A percentile compares a stretch with the other conserved stretches of the same genome.
phyloP scores from a whole-genome alignment of 2,329 filamentous ascomycete genomes.

The Grosmannia serpens region DNA sequence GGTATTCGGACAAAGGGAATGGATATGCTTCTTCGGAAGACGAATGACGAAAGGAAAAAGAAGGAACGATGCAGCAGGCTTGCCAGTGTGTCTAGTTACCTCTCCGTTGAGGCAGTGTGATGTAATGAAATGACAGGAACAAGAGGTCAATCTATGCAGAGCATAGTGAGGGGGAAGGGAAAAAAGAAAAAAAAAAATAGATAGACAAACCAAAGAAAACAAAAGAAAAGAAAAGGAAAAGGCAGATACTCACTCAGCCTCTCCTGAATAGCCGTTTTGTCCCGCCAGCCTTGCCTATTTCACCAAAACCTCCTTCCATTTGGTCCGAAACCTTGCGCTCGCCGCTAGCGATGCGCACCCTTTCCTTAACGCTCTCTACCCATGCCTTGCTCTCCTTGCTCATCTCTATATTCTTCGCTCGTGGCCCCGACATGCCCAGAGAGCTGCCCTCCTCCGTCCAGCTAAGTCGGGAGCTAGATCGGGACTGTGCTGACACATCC shows the following conservation, averaged over 20 bases:
- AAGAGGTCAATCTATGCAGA: not conserved
- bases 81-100: not conserved
- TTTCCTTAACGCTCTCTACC: slow-evolving; percentile 75
- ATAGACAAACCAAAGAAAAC: not conserved
- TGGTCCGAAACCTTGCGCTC: slow-evolving; percentile 30
- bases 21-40: not conserved
- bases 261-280: slow-evolving; percentile 59
- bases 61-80: not conserved
- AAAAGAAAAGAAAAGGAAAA: not conserved
- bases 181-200: not conserved
- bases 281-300: slow-evolving; percentile 59
- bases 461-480: slow-evolving; percentile 40
- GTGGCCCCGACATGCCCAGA: slow-evolving; percentile 61
- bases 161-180: too few relatives aligned
- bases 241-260: not conserved
- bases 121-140: not conserved
- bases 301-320: slow-evolving; percentile 43
- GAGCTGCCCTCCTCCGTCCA: slow-evolving; percentile 46
- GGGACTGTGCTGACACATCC: slow-evolving; percentile 32
- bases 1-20: slow-evolving; percentile 2
- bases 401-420: slow-evolving; percentile 51
- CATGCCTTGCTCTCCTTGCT: slow-evolving; percentile 65
- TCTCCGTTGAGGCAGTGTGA: not conserved
- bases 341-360: slow-evolving; percentile 59
- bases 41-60: not conserved